These are phyloP conservation scores for Tritrichomonas musculus DNA, from an alignment of 208 protist genomes.

Conservation along the genomic window DNA sequence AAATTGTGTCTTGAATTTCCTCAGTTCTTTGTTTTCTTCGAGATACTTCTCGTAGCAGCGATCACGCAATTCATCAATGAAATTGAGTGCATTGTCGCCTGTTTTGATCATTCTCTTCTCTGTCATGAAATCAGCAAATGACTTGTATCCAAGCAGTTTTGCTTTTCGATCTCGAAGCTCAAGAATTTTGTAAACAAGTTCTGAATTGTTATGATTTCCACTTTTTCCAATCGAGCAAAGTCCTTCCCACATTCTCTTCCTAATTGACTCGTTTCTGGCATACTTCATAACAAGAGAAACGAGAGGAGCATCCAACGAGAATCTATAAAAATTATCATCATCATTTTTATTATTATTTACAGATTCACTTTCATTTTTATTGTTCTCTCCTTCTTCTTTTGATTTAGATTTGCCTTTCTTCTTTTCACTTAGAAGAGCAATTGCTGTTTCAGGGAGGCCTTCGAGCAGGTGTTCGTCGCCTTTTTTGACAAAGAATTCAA, in stretches of 20 bases:
- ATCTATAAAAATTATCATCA: no score
- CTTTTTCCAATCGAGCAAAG: not conserved
- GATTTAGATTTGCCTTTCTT: no score
- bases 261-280: not conserved
- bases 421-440: no score
- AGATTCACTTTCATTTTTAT: no score
- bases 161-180: not conserved
- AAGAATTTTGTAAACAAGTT: not conserved
- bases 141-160: not conserved
- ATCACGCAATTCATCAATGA: not conserved
- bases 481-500: no score
- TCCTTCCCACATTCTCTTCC: not conserved
- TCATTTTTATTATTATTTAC: no score
- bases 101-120: not conserved
- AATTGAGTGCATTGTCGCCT: not conserved
- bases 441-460: no score
- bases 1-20: not conserved
- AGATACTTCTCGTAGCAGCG: not conserved
- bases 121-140: not conserved
- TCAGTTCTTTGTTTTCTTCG: not conserved
- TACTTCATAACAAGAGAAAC: not conserved
- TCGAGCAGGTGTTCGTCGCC: no score
- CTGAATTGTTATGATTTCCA: not conserved
- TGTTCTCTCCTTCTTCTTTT: no score
- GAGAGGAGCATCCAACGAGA: not conserved